Conservation (phyloP, 257 asterid genomes). For the Solanum paucissectum region DNA sequence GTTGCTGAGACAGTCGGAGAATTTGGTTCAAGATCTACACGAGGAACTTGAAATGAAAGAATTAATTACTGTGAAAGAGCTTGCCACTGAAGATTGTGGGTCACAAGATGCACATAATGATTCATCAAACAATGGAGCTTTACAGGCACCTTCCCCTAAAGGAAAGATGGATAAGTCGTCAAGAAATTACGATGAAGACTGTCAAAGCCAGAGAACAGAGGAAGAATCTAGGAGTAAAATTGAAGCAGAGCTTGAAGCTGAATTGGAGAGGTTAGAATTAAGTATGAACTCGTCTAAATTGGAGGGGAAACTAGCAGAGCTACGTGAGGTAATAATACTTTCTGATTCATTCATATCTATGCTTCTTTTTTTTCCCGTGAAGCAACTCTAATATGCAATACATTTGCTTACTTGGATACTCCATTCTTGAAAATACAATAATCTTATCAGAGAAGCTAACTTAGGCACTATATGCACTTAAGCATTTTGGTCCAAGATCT, state of each 20-base stretch:
- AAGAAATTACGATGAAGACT: slow-evolving; percentile 3
- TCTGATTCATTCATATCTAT: not conserved
- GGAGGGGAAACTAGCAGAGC: slow-evolving; percentile 29
- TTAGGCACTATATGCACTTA: not conserved
- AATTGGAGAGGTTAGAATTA: slow-evolving; percentile 69
- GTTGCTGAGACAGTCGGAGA: slow-evolving; percentile 54
- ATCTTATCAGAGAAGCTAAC: not conserved
- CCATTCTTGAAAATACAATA: not conserved
- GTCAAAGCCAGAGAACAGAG: slow-evolving; percentile 26
- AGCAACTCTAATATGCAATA: not conserved
- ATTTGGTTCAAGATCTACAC: slow-evolving; percentile 82
- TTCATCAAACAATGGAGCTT: slow-evolving; percentile 9
- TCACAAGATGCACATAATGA: slow-evolving; percentile 31
- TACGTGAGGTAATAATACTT: slow-evolving; percentile 40
- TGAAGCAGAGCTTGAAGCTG: slow-evolving; percentile 98
- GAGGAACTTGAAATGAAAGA: slow-evolving; percentile 96
- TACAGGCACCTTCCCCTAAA: slow-evolving; percentile 21
- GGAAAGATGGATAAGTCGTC: slow-evolving; percentile 14
- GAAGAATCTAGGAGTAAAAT: slow-evolving; percentile 62
- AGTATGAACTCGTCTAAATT: slow-evolving; percentile 43
- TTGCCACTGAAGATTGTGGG: slow-evolving; percentile 20
- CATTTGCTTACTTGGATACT: not conserved
- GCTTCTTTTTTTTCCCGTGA: not conserved
- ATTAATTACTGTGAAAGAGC: slow-evolving; percentile 71
- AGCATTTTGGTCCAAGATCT: not conserved